A percentile compares a stretch with the other conserved stretches of the same genome.
phyloP scores from a whole-genome alignment of 2,329 filamentous ascomycete genomes.

The Microsporum ferrugineum region DNA sequence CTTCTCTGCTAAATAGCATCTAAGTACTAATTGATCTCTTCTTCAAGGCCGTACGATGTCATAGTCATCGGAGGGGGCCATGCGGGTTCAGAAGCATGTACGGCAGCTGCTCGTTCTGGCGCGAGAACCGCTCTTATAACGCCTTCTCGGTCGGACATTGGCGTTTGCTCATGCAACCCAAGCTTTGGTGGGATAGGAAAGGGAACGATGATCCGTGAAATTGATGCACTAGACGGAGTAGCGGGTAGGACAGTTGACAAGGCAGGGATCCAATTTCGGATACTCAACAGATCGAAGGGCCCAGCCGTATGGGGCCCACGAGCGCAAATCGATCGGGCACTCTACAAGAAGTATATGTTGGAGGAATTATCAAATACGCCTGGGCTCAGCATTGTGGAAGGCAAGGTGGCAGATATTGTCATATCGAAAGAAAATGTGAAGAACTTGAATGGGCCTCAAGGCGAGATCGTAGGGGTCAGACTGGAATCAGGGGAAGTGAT shows the following conservation, averaged over 20 bases:
- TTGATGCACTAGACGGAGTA: constrained; percentile 87
- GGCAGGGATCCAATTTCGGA: constrained; percentile 83
- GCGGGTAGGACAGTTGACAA: constrained; percentile 84
- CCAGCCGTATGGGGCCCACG: constrained; percentile 94
- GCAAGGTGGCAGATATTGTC: constrained; percentile 86
- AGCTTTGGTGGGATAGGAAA: constrained; percentile 98
- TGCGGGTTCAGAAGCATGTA: constrained; percentile 85
- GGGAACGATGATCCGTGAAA: constrained; percentile 86
- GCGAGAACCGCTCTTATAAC: constrained; percentile 84
- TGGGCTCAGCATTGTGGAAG: constrained; percentile 69
- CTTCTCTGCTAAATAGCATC: background rate
- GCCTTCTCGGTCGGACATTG: constrained; percentile 75
- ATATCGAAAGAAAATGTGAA: constrained; percentile 46
- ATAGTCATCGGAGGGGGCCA: constrained; percentile 93
- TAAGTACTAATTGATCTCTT: constrained; percentile 7
- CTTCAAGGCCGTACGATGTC: constrained; percentile 65
- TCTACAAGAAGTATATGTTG: constrained; percentile 86
- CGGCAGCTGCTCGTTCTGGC: constrained; percentile 78
- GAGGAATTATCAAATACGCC: constrained; percentile 69
- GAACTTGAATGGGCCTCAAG: constrained; percentile 43
- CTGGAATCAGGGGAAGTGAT: constrained; percentile 81
- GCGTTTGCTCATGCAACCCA: constrained; percentile 92
- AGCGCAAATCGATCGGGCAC: constrained; percentile 81
- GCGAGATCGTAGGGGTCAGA: constrained; percentile 70
- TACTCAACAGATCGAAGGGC: constrained; percentile 79